Conservation (phyloP, 2,329 filamentous ascomycete genomes). For the Rhinocladiella similis region DNA sequence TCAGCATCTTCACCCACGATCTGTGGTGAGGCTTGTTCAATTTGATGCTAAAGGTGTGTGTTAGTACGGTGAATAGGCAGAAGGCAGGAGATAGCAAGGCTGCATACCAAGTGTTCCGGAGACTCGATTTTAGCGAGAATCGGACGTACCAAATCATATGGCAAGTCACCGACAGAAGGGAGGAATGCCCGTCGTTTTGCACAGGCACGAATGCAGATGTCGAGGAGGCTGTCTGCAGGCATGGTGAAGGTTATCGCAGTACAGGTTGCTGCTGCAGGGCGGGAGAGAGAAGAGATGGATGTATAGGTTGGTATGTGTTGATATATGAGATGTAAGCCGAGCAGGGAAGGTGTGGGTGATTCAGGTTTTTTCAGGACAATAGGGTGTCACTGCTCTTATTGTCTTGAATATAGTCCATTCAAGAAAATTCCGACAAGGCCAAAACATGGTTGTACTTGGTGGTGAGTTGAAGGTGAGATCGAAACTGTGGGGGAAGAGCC, state of each 20-base stretch:
- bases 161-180: constrained; percentile 69
- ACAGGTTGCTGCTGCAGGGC: neutral
- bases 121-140: constrained; percentile 72
- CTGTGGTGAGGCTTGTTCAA: constrained; percentile 77
- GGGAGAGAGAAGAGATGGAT: neutral
- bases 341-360: too few species aligned
- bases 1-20: constrained; percentile 68
- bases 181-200: constrained; percentile 49
- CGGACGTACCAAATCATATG: constrained; percentile 64
- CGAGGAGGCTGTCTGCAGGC: constrained; percentile 29
- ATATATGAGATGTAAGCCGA: neutral
- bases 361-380: too few species aligned
- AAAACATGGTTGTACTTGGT: neutral
- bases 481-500: too few species aligned
- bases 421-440: neutral
- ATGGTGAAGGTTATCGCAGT: constrained; percentile 19
- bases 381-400: too few species aligned
- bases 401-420: too few species aligned
- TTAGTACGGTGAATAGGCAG: neutral
- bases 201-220: constrained; percentile 30
- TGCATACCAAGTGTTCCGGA: constrained; percentile 67
- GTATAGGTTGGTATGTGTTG: neutral
- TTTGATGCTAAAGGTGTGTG: constrained; percentile 42
- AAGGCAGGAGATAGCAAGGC: too few species aligned
- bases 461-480: too few species aligned